These are phyloP conservation scores for Penicillium alfredii DNA, from an alignment of 495 filamentous ascomycete species.

Conservation along the genomic window DNA sequence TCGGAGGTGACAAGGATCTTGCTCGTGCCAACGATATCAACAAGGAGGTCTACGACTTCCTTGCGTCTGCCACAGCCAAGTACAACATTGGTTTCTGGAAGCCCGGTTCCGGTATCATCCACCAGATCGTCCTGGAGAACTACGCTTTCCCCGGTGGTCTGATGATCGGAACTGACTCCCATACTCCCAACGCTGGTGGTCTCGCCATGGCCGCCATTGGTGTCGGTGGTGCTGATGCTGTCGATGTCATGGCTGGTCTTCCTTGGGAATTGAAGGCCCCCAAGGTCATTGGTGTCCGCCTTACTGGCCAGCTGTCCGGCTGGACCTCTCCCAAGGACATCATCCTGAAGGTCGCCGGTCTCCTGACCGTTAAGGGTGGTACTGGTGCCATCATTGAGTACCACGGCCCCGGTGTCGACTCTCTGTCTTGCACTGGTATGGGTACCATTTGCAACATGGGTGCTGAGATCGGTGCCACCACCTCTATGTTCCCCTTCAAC, in stretches of 20 bases:
- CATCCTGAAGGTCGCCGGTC: constrained; percentile 96
- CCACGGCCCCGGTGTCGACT: constrained; percentile 76
- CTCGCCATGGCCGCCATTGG: constrained; percentile 94
- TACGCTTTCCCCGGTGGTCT: constrained; percentile 98
- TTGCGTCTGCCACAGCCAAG: constrained; percentile 90
- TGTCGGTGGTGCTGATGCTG: constrained; percentile 97
- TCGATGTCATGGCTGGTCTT: constrained; percentile 97
- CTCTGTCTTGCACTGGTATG: constrained; percentile 63
- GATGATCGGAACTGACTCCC: constrained; percentile 97
- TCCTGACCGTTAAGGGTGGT: constrained; percentile 96
- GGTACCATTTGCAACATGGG: constrained; percentile 73
- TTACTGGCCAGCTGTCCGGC: constrained; percentile 83
- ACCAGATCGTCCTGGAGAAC: constrained; percentile 98
- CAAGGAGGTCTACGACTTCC: constrained; percentile 99
- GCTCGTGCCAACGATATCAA: constrained; percentile 87
- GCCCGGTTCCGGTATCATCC: constrained; percentile 98
- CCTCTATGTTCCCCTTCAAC: constrained; percentile 98
- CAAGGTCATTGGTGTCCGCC: constrained; percentile 91
- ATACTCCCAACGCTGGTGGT: constrained; percentile 97
- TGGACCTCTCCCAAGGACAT: constrained; percentile 97
- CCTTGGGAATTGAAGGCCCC: constrained; percentile 99
- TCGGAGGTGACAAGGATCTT: constrained; percentile 92
- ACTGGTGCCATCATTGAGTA: constrained; percentile 98
- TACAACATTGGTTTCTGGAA: constrained; percentile 99
- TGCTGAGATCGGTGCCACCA: constrained; percentile 94